These are phyloP conservation scores for Botryotinia convoluta DNA, from an alignment of 2,329 filamentous ascomycete genomes.

Conservation along the genomic window DNA sequence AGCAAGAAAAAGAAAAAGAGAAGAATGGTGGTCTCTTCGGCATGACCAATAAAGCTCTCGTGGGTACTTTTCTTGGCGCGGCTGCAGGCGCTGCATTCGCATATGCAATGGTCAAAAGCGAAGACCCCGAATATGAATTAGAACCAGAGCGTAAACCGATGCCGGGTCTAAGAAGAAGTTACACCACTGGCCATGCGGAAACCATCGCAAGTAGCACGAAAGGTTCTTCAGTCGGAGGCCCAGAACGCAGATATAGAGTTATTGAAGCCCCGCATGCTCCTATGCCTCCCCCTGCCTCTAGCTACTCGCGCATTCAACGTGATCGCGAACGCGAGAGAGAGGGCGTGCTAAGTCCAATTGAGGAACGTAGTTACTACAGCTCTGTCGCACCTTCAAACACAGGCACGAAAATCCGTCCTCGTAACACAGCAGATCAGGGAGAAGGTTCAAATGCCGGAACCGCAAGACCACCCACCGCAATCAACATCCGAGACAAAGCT, in stretches of 20 bases:
- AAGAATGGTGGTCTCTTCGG: slow-evolving; percentile 31
- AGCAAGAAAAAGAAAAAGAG: slow-evolving; percentile 13
- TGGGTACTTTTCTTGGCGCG: slow-evolving; percentile 75
- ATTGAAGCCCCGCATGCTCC: slow-evolving; percentile 13
- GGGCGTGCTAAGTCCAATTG: neutral
- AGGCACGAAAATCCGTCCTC: slow-evolving; percentile 5
- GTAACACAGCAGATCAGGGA: neutral
- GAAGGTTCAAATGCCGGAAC: slow-evolving; percentile 15
- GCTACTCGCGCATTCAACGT: slow-evolving; percentile 6
- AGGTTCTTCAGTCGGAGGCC: neutral
- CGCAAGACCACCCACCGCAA: slow-evolving; percentile 10
- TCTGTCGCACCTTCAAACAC: neutral
- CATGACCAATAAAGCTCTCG: slow-evolving; percentile 59
- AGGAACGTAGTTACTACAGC: slow-evolving; percentile 16
- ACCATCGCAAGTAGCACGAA: slow-evolving; percentile 10
- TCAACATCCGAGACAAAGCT: slow-evolving; percentile 1
- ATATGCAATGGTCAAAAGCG: slow-evolving; percentile 68
- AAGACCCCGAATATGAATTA: slow-evolving; percentile 37
- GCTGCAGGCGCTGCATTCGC: slow-evolving; percentile 74
- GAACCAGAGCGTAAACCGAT: neutral
- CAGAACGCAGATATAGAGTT: slow-evolving; percentile 12
- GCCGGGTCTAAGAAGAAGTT: slow-evolving; percentile 8
- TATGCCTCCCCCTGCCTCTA: slow-evolving; percentile 13
- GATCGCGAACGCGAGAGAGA: slow-evolving; percentile 16
- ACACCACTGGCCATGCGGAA: slow-evolving; percentile 15